Conservation (phyloP, 495 filamentous ascomycete species). For the Glutinoglossum americanum region DNA sequence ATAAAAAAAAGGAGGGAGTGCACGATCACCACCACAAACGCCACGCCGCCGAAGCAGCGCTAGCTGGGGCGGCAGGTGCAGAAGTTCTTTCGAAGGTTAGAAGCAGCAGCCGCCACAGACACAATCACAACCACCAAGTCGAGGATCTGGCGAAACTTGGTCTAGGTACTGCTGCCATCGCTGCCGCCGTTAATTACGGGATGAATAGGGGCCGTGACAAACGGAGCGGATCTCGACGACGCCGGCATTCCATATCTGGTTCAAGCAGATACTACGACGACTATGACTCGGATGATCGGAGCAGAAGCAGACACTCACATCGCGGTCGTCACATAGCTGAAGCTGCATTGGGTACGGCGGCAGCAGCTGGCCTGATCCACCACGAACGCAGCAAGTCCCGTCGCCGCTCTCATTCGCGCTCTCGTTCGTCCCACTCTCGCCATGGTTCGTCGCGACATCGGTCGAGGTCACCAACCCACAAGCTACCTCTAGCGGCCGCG, state of each 20-base stretch:
- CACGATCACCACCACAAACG: slow-evolving; percentile 40
- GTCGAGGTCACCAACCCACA: slow-evolving; percentile 16
- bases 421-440: slow-evolving; percentile 6
- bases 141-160: slow-evolving; percentile 47
- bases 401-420: slow-evolving; percentile 14
- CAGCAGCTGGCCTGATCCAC: slow-evolving; percentile 53
- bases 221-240: slow-evolving; percentile 46
- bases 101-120: slow-evolving; percentile 19
- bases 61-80: slow-evolving; percentile 61
- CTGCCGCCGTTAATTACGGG: slow-evolving; percentile 58
- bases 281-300: slow-evolving; percentile 14
- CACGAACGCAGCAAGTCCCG: slow-evolving; percentile 52
- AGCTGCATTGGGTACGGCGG: slow-evolving; percentile 58
- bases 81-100: slow-evolving; percentile 53
- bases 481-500: slow-evolving; percentile 58
- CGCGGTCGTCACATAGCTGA: slow-evolving; percentile 45
- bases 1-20: slow-evolving; percentile 35
- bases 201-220: slow-evolving; percentile 33
- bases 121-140: slow-evolving; percentile 16
- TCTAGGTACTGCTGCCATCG: slow-evolving; percentile 62
- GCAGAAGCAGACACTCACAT: slow-evolving; percentile 20
- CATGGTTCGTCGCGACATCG: background rate
- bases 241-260: slow-evolving; percentile 29
- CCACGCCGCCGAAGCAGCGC: slow-evolving; percentile 60
- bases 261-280: slow-evolving; percentile 5